Conservation (phyloP, 176 grass and related monocot species). For the Avena sativa region DNA sequence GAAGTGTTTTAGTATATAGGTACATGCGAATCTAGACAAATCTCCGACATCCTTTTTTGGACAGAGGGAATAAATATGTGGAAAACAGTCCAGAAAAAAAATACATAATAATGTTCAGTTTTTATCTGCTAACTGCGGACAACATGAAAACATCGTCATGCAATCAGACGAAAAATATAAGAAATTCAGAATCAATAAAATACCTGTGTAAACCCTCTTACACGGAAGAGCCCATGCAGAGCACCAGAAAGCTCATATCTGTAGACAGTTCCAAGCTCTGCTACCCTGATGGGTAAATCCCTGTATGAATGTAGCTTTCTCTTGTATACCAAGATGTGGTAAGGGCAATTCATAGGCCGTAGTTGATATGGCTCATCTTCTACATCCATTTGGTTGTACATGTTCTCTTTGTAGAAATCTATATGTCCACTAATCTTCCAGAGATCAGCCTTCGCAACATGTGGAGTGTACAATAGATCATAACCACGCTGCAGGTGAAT, state of each 20-base stretch:
- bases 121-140: neutral
- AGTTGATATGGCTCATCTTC: constrained; percentile 96
- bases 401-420: constrained; percentile 95
- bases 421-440: constrained; percentile 96
- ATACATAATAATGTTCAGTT: neutral
- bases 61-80: neutral
- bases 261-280: constrained; percentile 96
- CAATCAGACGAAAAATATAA: constrained; percentile 3
- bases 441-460: constrained; percentile 90
- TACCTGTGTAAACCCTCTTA: constrained; percentile 99
- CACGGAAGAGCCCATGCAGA: constrained; percentile 93
- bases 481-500: constrained; percentile 87
- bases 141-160: constrained; percentile 4
- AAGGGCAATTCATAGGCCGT: constrained; percentile 97
- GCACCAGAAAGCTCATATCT: constrained; percentile 94
- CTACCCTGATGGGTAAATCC: constrained; percentile 91
- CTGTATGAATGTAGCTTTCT: constrained; percentile 93
- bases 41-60: too few relatives aligned
- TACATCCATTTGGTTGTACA: constrained; percentile 95
- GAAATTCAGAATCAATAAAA: constrained; percentile 10
- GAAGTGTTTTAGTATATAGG: too few relatives aligned
- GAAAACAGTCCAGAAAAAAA: neutral
- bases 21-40: too few relatives aligned
- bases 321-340: constrained; percentile 94
- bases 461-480: constrained; percentile 89